Evolutionary conservation across 176 grass and related monocot species (phyloP).

Genomic region (Panicum miliaceum): DNA sequence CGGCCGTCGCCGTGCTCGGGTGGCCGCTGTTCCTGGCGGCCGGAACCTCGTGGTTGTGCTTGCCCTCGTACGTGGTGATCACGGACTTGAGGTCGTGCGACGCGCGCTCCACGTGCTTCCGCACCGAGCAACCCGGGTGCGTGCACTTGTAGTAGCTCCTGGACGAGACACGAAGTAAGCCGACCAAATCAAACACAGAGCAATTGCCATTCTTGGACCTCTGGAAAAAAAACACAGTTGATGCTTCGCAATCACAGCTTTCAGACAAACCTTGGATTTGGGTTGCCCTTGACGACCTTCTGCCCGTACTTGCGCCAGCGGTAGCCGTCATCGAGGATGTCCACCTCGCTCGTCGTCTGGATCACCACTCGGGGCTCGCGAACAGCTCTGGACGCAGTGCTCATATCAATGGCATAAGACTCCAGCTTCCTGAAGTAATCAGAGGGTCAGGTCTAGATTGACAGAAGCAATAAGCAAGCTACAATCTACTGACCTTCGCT

Average conservation of each 20-base stretch:
- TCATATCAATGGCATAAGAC: constrained; percentile 58
- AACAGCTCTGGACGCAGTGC: constrained; percentile 49
- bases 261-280: constrained; percentile 64
- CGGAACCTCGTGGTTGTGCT: constrained; percentile 80
- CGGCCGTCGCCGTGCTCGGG: constrained; percentile 28
- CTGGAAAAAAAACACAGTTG: not conserved
- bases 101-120: constrained; percentile 78
- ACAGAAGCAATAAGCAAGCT: not conserved
- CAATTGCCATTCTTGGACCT: not conserved
- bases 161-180: not conserved
- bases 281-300: constrained; percentile 80
- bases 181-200: not conserved
- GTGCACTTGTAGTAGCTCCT: constrained; percentile 94
- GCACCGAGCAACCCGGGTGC: constrained; percentile 57
- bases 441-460: not conserved
- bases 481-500: constrained; percentile 54
- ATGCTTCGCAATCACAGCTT: too few relatives aligned
- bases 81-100: constrained; percentile 74
- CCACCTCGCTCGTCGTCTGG: constrained; percentile 71
- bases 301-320: constrained; percentile 90
- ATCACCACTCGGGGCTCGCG: constrained; percentile 75
- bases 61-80: constrained; percentile 80
- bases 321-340: constrained; percentile 78
- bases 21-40: constrained; percentile 61
- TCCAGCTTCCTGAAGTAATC: constrained; percentile 67